Percentiles rank a stretch among this genome's conserved stretches.
phyloP scores from a whole-genome alignment of 495 filamentous ascomycete species.

The Lophiotrema nucula region DNA sequence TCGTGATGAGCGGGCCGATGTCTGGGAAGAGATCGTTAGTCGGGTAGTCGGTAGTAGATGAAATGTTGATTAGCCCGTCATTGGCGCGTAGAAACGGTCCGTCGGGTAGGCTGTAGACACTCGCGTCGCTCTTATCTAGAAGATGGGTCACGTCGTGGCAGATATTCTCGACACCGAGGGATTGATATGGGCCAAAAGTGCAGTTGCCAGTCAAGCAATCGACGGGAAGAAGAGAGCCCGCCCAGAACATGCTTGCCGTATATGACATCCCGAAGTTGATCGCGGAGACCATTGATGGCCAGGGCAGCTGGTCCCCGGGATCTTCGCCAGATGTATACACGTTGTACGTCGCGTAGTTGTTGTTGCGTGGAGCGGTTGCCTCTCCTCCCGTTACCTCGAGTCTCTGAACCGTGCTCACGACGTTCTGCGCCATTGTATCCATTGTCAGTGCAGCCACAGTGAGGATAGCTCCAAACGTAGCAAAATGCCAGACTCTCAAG shows the following conservation, averaged over 20 bases:
- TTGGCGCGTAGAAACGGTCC: conserved; percentile 1
- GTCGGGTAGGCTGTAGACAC: neutral
- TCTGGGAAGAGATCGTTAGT: neutral
- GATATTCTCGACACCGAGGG: neutral
- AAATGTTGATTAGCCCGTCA: conserved; percentile 4
- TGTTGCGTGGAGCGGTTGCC: conserved; percentile 5
- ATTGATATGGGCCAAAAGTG: conserved; percentile 15
- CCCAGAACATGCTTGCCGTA: conserved; percentile 2
- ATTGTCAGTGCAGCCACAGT: conserved; percentile 8
- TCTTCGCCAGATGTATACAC: conserved; percentile 1
- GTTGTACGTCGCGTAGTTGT: neutral
- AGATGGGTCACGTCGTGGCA: conserved; percentile 5
- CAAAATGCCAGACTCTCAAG: conserved; percentile 16
- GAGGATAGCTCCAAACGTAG: conserved; percentile 12
- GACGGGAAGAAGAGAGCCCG: neutral
- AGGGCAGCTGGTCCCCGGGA: neutral
- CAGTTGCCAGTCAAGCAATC: conserved; percentile 13
- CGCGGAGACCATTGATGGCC: conserved; percentile 5
- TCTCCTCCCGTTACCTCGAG: neutral
- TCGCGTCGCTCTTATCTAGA: neutral
- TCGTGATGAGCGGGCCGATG: conserved; percentile 11
- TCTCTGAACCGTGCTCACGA: neutral
- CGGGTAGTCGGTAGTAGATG: conserved; percentile 6
- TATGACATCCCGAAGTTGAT: conserved; percentile 16
- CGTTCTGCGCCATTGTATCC: conserved; percentile 20